Percentiles rank a stretch among this genome's conserved stretches.
phyloP scores from a whole-genome alignment of 805 yeast species.

The Candida manassasensis region DNA sequence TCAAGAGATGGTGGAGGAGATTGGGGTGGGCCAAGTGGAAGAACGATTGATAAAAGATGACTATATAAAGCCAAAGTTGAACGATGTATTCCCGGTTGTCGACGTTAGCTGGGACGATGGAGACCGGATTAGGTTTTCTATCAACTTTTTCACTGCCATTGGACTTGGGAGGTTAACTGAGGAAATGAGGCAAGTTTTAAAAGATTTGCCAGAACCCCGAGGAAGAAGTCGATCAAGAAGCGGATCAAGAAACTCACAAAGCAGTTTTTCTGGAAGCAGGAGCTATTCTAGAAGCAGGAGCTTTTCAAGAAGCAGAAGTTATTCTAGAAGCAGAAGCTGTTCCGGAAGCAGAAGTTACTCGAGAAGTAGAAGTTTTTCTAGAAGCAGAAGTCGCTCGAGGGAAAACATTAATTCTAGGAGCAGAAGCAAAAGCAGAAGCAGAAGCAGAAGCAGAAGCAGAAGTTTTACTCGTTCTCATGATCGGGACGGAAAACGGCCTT shows the following conservation, averaged over 20 bases:
- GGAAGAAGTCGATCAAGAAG: constrained; percentile 7
- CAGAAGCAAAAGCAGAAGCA: too few relatives aligned
- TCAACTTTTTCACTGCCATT: constrained; percentile 90
- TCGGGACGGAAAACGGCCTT: too few relatives aligned
- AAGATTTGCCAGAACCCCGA: constrained; percentile 21
- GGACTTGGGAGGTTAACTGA: constrained; percentile 84
- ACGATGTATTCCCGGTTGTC: constrained; percentile 60
- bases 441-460: too few relatives aligned
- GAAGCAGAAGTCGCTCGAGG: constrained; percentile 15
- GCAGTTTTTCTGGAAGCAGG: constrained; percentile 12
- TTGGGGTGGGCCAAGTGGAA: constrained; percentile 54
- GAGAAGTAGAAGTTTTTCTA: constrained; percentile 6
- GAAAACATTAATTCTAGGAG: constrained; percentile 12
- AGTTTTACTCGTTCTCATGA: too few relatives aligned
- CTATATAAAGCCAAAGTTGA: constrained; percentile 42
- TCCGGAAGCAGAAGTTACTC: constrained; percentile 13
- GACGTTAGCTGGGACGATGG: constrained; percentile 29
- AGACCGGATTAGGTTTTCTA: constrained; percentile 65
- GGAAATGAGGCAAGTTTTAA: constrained; percentile 60
- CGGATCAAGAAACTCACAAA: constrained; percentile 12
- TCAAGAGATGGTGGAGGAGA: constrained; percentile 70
- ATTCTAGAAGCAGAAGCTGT: constrained; percentile 11
- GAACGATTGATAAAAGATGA: constrained; percentile 47
- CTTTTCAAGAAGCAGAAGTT: constrained; percentile 13
- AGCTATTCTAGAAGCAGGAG: constrained; percentile 18